Evolutionary conservation across 306 rosid species (phyloP).

Genomic region (Ochetophila trinervis): DNA sequence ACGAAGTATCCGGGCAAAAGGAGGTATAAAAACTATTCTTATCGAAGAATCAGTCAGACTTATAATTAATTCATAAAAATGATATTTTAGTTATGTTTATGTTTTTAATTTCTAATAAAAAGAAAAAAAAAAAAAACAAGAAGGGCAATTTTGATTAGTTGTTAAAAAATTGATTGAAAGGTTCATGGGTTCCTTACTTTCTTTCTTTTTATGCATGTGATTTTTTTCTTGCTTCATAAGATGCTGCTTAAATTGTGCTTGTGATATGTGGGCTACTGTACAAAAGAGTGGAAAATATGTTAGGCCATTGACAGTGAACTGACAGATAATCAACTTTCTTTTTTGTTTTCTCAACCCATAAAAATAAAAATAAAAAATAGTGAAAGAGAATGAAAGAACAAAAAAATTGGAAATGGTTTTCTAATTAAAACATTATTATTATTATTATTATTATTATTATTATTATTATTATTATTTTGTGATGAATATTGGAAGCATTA

Average conservation of each 20-base stretch:
- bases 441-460: too few relatives aligned
- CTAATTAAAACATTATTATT: too few relatives aligned
- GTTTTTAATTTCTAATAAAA: not conserved
- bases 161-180: not conserved
- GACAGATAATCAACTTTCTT: conserved; percentile 7
- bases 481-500: too few relatives aligned
- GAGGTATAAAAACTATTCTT: conserved; percentile 29
- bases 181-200: not conserved
- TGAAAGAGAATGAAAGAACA: not conserved
- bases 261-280: conserved; percentile 2
- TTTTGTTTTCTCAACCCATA: conserved; percentile 13
- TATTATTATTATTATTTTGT: too few relatives aligned
- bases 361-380: not conserved
- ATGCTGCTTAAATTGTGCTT: conserved; percentile 24
- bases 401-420: not conserved
- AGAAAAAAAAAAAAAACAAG: not conserved
- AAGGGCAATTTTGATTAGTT: not conserved
- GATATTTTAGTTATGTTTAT: conserved; percentile 1
- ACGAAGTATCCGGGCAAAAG: conserved; percentile 33
- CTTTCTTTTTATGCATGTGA: conserved; percentile 38
- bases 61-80: conserved; percentile 21
- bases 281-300: not conserved
- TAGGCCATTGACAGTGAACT: not conserved
- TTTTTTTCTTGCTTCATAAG: conserved; percentile 38
- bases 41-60: conserved; percentile 58